A percentile compares a stretch with the other conserved stretches of the same genome.
Conservation (phyloP, 2,329 filamentous ascomycete genomes). For the Pseudogymnoascus sp. region DNA sequence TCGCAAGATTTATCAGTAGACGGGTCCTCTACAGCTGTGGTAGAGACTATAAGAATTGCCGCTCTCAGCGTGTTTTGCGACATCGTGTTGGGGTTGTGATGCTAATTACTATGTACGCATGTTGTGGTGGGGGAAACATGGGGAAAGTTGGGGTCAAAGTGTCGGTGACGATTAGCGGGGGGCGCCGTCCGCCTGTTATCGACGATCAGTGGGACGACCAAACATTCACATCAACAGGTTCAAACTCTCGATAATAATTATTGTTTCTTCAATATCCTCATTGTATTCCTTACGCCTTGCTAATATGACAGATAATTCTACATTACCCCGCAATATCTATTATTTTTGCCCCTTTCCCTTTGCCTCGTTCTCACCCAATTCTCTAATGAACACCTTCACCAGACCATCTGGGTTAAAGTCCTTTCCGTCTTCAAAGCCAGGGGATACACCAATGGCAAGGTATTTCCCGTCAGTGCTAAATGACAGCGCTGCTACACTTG, state of each 20-base stretch:
- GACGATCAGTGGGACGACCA: not conserved
- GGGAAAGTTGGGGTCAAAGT: not conserved
- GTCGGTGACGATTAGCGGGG: not conserved
- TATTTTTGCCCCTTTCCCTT: constrained; percentile 27
- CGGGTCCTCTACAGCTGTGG: constrained; percentile 74
- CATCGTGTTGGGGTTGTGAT: constrained; percentile 25
- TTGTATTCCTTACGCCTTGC: constrained; percentile 11
- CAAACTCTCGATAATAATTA: not conserved
- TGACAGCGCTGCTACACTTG: constrained; percentile 52
- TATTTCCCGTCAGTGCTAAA: constrained; percentile 58
- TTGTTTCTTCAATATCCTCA: not conserved
- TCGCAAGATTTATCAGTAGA: constrained; percentile 66
- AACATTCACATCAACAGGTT: not conserved
- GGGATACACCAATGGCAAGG: constrained; percentile 57
- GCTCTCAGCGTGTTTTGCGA: constrained; percentile 47
- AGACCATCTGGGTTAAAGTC: constrained; percentile 63
- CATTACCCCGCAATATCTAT: constrained; percentile 2
- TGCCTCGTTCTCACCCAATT: constrained; percentile 79
- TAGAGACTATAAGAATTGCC: constrained; percentile 80
- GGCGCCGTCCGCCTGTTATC: not conserved
- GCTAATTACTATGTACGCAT: not conserved
- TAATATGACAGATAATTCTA: constrained; percentile 10
- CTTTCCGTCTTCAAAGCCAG: constrained; percentile 61
- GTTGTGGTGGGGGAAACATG: not conserved
- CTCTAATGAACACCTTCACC: constrained; percentile 70